These are phyloP conservation scores for Pilatotrama ljubarskyi DNA, from an alignment of 768 basidiomycete species.

Conservation along the genomic window DNA sequence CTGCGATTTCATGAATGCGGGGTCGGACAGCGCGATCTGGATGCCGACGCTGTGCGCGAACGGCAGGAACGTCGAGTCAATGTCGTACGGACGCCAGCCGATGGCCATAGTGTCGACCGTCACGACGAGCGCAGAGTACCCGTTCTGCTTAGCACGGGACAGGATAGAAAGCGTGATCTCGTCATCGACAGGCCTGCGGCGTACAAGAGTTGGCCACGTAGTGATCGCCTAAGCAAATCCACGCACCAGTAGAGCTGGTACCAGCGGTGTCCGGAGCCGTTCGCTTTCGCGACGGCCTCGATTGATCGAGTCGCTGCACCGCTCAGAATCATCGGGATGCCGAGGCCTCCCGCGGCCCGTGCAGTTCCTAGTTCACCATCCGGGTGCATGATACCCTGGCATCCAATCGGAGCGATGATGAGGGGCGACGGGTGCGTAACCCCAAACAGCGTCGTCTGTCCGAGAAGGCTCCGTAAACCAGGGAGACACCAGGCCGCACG, in stretches of 20 bases:
- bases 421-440: constrained; percentile 61
- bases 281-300: constrained; percentile 75
- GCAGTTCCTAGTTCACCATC: constrained; percentile 75
- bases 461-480: neutral
- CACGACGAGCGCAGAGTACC: constrained; percentile 72
- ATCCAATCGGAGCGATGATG: constrained; percentile 73
- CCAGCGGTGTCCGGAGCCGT: constrained; percentile 69
- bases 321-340: constrained; percentile 73
- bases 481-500: neutral
- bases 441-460: constrained; percentile 73
- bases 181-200: constrained; percentile 57
- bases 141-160: constrained; percentile 60
- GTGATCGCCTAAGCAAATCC: neutral
- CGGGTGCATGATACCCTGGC: constrained; percentile 70
- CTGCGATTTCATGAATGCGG: constrained; percentile 69
- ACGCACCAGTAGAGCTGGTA: constrained; percentile 79
- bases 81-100: constrained; percentile 78
- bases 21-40: constrained; percentile 72
- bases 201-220: neutral
- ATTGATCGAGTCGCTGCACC: constrained; percentile 72
- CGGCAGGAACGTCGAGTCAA: constrained; percentile 64
- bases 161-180: constrained; percentile 67
- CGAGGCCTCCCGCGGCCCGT: constrained; percentile 59
- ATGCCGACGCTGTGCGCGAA: constrained; percentile 64
- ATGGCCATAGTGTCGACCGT: constrained; percentile 74